Conservation (phyloP, 2,329 filamentous ascomycete genomes). For the Botrytis galanthina region DNA sequence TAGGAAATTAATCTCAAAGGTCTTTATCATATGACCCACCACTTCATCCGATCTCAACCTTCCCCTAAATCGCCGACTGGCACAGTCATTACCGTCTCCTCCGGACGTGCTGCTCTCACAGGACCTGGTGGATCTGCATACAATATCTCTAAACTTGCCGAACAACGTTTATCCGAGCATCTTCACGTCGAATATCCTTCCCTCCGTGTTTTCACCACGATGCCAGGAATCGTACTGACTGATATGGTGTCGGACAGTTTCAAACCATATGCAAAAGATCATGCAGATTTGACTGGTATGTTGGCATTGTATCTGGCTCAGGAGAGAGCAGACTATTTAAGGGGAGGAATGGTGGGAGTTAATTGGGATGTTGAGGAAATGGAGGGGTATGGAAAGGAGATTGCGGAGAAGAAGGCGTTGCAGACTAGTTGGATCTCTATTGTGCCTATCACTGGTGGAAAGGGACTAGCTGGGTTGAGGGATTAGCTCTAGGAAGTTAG, state of each 20-base stretch:
- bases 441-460: not conserved
- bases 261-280: slow-evolving; percentile 40
- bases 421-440: slow-evolving; percentile 21
- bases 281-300: slow-evolving; percentile 37
- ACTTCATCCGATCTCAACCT: not conserved
- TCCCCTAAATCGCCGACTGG: not conserved
- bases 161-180: slow-evolving; percentile 1
- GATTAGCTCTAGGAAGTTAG: not conserved
- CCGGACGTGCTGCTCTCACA: not conserved
- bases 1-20: slow-evolving; percentile 17
- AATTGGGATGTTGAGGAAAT: slow-evolving; percentile 42
- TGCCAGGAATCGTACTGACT: slow-evolving; percentile 48
- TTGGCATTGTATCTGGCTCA: slow-evolving; percentile 37
- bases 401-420: slow-evolving; percentile 33
- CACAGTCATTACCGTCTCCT: slow-evolving; percentile 5
- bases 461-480: not conserved
- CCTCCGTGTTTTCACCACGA: slow-evolving; percentile 45
- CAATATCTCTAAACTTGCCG: slow-evolving; percentile 4
- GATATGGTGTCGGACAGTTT: slow-evolving; percentile 40
- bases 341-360: slow-evolving; percentile 30
- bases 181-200: slow-evolving; percentile 43
- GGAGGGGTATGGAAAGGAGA: slow-evolving; percentile 34
- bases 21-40: slow-evolving; percentile 14
- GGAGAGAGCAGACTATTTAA: slow-evolving; percentile 39
- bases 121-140: not conserved